Evolutionary conservation across 441 rosid genomes (phyloP).

Genomic region (Viola pubescens): DNA sequence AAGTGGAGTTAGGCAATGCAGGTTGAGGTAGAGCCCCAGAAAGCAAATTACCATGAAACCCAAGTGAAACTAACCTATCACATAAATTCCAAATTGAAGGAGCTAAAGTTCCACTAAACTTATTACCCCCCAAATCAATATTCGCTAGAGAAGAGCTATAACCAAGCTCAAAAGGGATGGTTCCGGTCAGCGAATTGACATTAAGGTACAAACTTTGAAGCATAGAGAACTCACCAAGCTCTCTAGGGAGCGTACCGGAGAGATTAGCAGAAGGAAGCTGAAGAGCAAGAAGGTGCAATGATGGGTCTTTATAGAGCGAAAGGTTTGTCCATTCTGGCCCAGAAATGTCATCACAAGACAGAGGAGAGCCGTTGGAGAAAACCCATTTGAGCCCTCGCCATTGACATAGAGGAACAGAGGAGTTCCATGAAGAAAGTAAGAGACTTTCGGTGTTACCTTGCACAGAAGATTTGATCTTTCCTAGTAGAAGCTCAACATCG

Average conservation of each 20-base stretch:
- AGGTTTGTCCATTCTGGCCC: slow-evolving; percentile 66
- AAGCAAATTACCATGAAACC: slow-evolving; percentile 56
- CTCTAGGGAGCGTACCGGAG: slow-evolving; percentile 81
- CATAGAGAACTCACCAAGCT: slow-evolving; percentile 82
- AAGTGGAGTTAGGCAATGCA: slow-evolving; percentile 73
- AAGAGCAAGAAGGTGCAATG: slow-evolving; percentile 68
- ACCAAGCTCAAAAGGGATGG: slow-evolving; percentile 87
- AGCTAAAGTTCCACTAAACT: slow-evolving; percentile 47
- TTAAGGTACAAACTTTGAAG: slow-evolving; percentile 71
- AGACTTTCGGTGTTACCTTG: slow-evolving; percentile 74
- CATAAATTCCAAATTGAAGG: slow-evolving; percentile 94
- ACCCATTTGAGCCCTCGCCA: slow-evolving; percentile 99
- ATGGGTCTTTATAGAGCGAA: slow-evolving; percentile 63
- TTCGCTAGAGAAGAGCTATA: slow-evolving; percentile 74
- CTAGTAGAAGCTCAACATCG: slow-evolving; percentile 68
- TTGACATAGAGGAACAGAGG: slow-evolving; percentile 79
- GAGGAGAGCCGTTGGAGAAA: slow-evolving; percentile 53
- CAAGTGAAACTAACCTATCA: slow-evolving; percentile 55
- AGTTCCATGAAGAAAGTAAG: slow-evolving; percentile 81
- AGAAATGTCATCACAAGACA: slow-evolving; percentile 50
- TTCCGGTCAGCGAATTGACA: slow-evolving; percentile 69
- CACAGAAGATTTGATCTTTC: slow-evolving; percentile 60
- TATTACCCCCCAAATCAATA: slow-evolving; percentile 68
- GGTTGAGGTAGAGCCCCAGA: slow-evolving; percentile 71
- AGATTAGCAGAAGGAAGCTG: slow-evolving; percentile 98